Evolutionary conservation across 768 basidiomycete species (phyloP), one percentile per base, ranked within the genome.

Genomic region (Naematelia aurantialba): DNA sequence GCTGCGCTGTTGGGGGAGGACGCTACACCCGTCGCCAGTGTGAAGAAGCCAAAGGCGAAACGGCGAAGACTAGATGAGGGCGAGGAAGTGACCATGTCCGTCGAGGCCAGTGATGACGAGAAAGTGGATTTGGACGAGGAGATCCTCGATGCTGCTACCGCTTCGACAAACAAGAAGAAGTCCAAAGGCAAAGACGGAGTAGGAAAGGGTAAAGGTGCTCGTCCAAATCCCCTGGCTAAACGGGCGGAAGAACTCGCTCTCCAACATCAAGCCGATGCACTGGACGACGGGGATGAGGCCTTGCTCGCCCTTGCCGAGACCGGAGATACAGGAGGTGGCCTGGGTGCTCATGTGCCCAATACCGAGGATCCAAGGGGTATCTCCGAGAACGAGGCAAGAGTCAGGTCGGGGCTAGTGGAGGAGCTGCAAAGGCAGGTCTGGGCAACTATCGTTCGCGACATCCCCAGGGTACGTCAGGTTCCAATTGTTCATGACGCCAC

Each of bases 201-300:
- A 1, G 69, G 69, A 17, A 67, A 67, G 56, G 69, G 69, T n/a
- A 55, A 52, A 53, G 69, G 70, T 67, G 64, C 63, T 2, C 57
- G 67, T 53, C 63, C 67, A 14, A 68, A 63, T 25, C 55, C 60
- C 4, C n/a, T 58, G 49, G n/a, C 17, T 11, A 58, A 62, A 26
- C 50, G 55, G 42, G 52, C 58, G 22, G 58, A 62, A 29, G 61
- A 29, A 27, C 30, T 60, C 46, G 50, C 57, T 13, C 22, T 54
- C 5, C 53, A 48, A 21, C 42, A 48, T 22, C 19, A n/a, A 27
- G 24, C 14, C n/a, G 31, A 25, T 5, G 19, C 22, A 26, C 27
- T 59, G 26, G 27, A 30, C 8, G 51, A 53, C 17, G 53, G 49
- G 30, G 31, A 19, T 17, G 51, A 59, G 10, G 25, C 45, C 4